phyloP scores from a whole-genome alignment of 2,329 filamentous ascomycete genomes.

The Curvularia verruculosa region DNA sequence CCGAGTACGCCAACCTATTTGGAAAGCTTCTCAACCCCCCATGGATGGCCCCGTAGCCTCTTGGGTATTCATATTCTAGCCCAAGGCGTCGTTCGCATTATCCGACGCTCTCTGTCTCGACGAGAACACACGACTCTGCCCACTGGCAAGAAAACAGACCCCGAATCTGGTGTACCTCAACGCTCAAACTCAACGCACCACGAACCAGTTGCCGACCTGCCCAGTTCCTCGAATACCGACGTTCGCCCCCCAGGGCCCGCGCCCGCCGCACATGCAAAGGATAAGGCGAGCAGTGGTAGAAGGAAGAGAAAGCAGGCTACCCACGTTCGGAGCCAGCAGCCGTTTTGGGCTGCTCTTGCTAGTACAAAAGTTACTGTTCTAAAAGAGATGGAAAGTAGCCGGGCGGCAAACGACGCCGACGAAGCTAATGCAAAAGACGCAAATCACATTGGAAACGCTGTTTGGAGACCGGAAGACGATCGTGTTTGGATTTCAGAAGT shows the following conservation, averaged over 20 bases:
- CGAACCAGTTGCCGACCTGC: constrained; percentile 59
- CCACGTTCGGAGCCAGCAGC: constrained; percentile 87
- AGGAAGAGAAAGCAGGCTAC: constrained; percentile 91
- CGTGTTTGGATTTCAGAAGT: constrained; percentile 84
- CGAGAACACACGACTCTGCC: constrained; percentile 43
- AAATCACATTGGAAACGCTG: constrained; percentile 76
- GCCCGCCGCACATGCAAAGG: constrained; percentile 60
- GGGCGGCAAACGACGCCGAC: constrained; percentile 73
- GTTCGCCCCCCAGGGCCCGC: constrained; percentile 59
- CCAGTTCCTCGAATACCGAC: constrained; percentile 52
- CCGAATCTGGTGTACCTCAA: constrained; percentile 61
- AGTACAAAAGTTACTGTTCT: constrained; percentile 97
- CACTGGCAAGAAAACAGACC: constrained; percentile 58
- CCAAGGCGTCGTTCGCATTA: constrained; percentile 73
- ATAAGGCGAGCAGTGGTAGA: constrained; percentile 71
- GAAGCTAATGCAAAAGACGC: constrained; percentile 77
- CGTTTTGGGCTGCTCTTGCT: constrained; percentile 90
- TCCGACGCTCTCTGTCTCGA: constrained; percentile 58
- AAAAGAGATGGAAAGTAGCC: constrained; percentile 77
- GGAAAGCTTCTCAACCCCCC: constrained; percentile 54
- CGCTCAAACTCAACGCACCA: constrained; percentile 43
- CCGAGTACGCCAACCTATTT: constrained; percentile 42
- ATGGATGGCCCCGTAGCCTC: constrained; percentile 71
- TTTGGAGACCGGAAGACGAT: constrained; percentile 71
- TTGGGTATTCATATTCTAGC: constrained; percentile 77